Evolutionary conservation across 129 eudicot species (phyloP), one percentile per base, ranked within the genome.

Genomic region (Helichrysum umbraculigerum): DNA sequence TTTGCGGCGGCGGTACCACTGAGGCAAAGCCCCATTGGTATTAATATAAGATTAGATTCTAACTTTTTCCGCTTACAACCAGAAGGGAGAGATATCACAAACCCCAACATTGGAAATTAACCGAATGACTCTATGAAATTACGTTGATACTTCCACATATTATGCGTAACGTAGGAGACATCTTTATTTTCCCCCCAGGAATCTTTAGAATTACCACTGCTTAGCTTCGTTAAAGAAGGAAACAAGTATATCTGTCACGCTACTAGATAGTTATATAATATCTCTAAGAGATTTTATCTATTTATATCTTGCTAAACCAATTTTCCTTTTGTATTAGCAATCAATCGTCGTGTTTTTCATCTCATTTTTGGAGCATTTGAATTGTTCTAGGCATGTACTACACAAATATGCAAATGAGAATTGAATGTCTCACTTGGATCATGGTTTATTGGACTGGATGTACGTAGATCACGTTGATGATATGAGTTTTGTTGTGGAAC

Each of bases 31-130:
- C n/a, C n/a, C n/a, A n/a, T n/a, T n/a, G n/a, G n/a, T n/a, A n/a
- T n/a, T n/a, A n/a, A n/a, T n/a, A n/a, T n/a, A n/a, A n/a, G n/a
- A n/a, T n/a, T n/a, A n/a, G n/a, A n/a, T n/a, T n/a, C 51, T 79
- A 72, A 80, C 72, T 32, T 17, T 58, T 12, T n/a, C 22, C 7
- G 56, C 70, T 29, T 77, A 64, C 47, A 51, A 39, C 20, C 73
- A 93, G 97, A 92, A 96, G 97, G 71, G 97, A 88, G 79, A 88
- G 94, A 73, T 92, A 92, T 75, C 93, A 90, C 72, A 96, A 92
- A 78, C 98, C 98, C 11, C 93, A 92, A 87, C 76, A 86, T 42
- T 89, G 96, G 98, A 92, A 92, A 79, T 92, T n/a, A n/a, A 35
- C 8, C 39, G 39, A 34, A 34, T 34, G 39, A 34, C 39, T 30